Base-by-base conservation (phyloP, 192 early-diverging fungal species). In the Glomus cerebriforme region DNA sequence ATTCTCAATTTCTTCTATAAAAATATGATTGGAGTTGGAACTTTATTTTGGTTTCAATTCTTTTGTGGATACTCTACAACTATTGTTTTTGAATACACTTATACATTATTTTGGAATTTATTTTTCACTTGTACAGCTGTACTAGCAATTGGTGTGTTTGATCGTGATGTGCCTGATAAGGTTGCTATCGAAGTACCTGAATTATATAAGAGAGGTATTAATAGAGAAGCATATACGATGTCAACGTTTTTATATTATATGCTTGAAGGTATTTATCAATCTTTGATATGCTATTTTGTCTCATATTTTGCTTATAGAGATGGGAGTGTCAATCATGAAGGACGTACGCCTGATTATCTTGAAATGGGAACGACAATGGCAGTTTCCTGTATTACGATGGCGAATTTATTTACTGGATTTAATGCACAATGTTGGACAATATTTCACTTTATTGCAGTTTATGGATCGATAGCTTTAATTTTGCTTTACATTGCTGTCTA, bases 381-480 rank as follows among this genome's bases (percentile, higher is more conserved):
- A 15, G 87, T 92, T 27, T 76, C 88, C 1, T 88, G 89, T 35
- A 94, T 98, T 63, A 87, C 93, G 8, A 85, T 89, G 35, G 93
- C 93, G 78, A 98, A 96, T 82, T 78, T 95, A 27, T 91, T 91
- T 73, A 88, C 92, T 12, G 91, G 84, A 10, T 83, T 95, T 70
- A 93, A 91, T 81, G 89, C 91, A 22, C 90, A 89, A 67, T 89
- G 90, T 81, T 98, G 95, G 94, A 93, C 94, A 24, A 92, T 86
- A 81, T 82, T 92, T 70, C 93, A 91, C 59, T 83, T 87, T 24
- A 78, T 87, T 35, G 85, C 89, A 17, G 82, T 97, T 24, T 75
- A 75, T 49, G 72, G 91, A 12, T 91, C 92, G 13, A 86, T 95
- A 7, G 79, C 85, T 1, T 82, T 95, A 29, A 91, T 92, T 77